Conservation (phyloP, 2,329 filamentous ascomycete genomes). For the Colletotrichum viniferum region DNA sequence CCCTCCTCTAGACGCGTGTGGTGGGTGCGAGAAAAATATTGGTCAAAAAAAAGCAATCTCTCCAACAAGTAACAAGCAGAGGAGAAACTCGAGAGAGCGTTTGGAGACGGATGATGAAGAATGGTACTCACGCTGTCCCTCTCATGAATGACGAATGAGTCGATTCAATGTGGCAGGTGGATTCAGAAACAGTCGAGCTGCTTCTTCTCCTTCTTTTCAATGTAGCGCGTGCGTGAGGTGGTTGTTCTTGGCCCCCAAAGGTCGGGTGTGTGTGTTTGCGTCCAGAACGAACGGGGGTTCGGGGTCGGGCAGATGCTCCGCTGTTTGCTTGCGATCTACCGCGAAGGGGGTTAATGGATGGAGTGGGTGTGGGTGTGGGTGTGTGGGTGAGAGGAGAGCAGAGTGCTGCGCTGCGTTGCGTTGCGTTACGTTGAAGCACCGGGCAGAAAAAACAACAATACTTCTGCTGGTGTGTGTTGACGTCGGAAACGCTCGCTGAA, state of each 20-base stretch:
- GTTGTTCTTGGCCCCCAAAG: background rate
- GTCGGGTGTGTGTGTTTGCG: background rate
- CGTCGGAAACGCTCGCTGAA: background rate
- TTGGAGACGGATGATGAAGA: background rate
- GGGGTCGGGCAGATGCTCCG: background rate
- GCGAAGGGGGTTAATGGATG: background rate
- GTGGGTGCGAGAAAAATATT: background rate
- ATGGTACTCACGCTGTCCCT: background rate
- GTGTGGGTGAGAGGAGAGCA: background rate
- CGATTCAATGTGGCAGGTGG: background rate
- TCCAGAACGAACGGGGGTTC: background rate
- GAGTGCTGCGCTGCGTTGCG: background rate
- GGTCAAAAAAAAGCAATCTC: background rate
- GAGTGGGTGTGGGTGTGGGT: background rate
- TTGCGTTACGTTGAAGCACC: background rate
- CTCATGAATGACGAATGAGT: background rate
- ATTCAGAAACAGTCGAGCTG: background rate
- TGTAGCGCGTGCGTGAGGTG: background rate
- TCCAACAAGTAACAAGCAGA: conserved; percentile 2
- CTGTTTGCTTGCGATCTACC: conserved; percentile 3
- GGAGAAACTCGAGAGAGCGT: conserved; percentile 18
- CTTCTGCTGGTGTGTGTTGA: background rate
- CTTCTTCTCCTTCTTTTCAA: background rate
- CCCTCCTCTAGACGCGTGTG: background rate
- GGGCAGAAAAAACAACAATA: background rate